Evolutionary conservation across 2,329 filamentous ascomycete species (phyloP).

Genomic region (Penicillium sp.): DNA sequence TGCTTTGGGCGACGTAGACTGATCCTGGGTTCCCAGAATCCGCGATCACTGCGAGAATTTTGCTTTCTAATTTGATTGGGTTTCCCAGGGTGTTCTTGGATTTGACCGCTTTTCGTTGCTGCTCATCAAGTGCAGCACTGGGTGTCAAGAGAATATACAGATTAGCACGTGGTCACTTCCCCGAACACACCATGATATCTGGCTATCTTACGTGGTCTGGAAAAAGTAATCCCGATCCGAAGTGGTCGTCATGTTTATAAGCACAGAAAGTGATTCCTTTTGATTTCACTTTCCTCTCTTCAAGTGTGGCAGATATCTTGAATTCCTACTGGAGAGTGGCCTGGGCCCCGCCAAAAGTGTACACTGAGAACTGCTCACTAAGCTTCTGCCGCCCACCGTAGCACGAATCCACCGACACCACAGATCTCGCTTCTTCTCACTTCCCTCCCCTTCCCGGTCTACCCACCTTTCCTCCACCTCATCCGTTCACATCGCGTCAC

Average conservation of each 20-base stretch:
- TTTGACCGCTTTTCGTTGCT: conserved; percentile 61
- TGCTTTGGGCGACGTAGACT: conserved; percentile 79
- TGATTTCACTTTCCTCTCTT: not conserved
- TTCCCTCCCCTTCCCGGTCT: conserved; percentile 20
- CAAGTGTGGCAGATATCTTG: not conserved
- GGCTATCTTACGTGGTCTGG: conserved; percentile 68
- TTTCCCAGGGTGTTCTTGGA: conserved; percentile 77
- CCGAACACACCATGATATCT: conserved; percentile 1
- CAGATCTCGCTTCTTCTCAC: conserved; percentile 24
- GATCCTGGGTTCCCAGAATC: conserved; percentile 59
- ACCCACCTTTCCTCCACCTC: conserved; percentile 18
- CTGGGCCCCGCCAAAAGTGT: conserved; percentile 8
- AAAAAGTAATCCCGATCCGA: conserved; percentile 79
- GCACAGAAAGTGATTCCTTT: not conserved
- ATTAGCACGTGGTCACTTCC: not conserved
- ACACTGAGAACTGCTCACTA: conserved; percentile 22
- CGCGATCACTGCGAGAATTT: conserved; percentile 67
- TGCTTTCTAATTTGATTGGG: conserved; percentile 75
- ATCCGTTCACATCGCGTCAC: conserved; percentile 15
- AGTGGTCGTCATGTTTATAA: conserved; percentile 55
- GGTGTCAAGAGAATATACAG: conserved; percentile 10
- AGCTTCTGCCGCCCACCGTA: conserved; percentile 32
- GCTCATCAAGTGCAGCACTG: conserved; percentile 46
- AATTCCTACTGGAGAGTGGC: conserved; percentile 9
- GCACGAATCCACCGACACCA: conserved; percentile 28